Conservation (phyloP, 208 protist species). For the Histomonas meleagridis region DNA sequence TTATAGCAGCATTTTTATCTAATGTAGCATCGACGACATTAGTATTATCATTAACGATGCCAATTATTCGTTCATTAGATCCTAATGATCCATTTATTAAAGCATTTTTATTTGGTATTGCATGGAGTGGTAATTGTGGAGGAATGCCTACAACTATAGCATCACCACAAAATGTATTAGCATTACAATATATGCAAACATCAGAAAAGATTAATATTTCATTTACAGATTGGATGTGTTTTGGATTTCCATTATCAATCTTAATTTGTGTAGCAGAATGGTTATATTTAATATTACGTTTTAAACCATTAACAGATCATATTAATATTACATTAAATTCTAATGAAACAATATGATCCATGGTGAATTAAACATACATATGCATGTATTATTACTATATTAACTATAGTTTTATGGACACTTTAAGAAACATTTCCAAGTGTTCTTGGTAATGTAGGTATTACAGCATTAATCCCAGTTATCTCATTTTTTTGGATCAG, state of each 20-base stretch:
- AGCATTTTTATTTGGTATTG: background rate
- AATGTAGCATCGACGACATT: constrained; percentile 4
- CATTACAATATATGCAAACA: background rate
- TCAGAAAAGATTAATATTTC: background rate
- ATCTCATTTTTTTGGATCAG: background rate
- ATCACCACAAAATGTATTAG: background rate
- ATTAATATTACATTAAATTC: background rate
- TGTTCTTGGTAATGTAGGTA: background rate
- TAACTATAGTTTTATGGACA: background rate
- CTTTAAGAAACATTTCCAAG: background rate
- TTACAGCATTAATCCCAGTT: background rate
- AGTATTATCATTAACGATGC: background rate
- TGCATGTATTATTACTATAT: background rate
- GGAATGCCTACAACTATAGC: constrained; percentile 26
- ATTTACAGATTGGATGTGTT: background rate
- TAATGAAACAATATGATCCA: background rate
- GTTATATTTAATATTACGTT: background rate
- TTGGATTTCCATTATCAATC: background rate
- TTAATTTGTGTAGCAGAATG: background rate
- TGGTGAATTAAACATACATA: background rate
- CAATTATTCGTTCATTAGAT: constrained; percentile 10
- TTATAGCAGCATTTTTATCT: background rate
- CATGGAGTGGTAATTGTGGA: constrained; percentile 17
- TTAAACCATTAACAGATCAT: background rate
- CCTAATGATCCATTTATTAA: constrained; percentile 31